Percentiles rank a stretch among this genome's conserved stretches.
These are phyloP conservation scores for Coccomyxa subellipsoidea DNA, from an alignment of 163 green algal species.

Conservation along the genomic window DNA sequence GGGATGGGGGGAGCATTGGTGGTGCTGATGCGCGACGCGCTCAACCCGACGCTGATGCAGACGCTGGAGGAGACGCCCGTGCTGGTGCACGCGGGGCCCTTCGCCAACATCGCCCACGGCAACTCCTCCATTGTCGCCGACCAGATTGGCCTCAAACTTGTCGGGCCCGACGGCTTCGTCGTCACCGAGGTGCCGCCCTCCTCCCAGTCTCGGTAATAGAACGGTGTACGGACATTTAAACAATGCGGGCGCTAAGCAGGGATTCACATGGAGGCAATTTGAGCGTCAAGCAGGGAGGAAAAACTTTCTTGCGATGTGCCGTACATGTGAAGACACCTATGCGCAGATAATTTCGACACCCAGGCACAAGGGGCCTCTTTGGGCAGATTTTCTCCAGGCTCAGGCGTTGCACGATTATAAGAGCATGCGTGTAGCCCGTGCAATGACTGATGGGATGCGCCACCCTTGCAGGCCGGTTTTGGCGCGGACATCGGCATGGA, in stretches of 20 bases:
- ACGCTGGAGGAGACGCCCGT: conserved; percentile 96
- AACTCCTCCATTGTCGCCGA: conserved; percentile 96
- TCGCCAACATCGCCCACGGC: conserved; percentile 98
- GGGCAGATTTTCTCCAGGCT: too few species aligned
- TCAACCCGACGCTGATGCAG: conserved; percentile 95
- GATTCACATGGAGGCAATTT: too few species aligned
- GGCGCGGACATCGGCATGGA: conserved; percentile 97
- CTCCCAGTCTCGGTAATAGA: neutral
- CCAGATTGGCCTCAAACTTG: conserved; percentile 90
- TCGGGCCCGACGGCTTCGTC: conserved; percentile 85
- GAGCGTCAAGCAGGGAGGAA: too few species aligned
- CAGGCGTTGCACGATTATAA: too few species aligned
- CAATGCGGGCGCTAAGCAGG: too few species aligned
- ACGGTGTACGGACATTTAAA: too few species aligned
- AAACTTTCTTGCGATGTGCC: too few species aligned
- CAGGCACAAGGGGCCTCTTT: too few species aligned
- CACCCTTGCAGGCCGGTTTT: conserved; percentile 97
- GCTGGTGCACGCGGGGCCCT: conserved; percentile 81
- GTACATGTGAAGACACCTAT: too few species aligned
- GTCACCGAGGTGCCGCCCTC: conserved; percentile 67
- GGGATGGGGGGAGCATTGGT: conserved; percentile 91
- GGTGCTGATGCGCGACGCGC: conserved; percentile 96
- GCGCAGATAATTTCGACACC: too few species aligned
- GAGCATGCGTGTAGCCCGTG: too few species aligned
- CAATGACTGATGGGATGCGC: too few species aligned